Percentiles rank a stretch among this genome's conserved stretches.
Evolutionary conservation across 1,284 basidiomycete genomes (phyloP).

Genomic region (Papiliotrema terrestris): DNA sequence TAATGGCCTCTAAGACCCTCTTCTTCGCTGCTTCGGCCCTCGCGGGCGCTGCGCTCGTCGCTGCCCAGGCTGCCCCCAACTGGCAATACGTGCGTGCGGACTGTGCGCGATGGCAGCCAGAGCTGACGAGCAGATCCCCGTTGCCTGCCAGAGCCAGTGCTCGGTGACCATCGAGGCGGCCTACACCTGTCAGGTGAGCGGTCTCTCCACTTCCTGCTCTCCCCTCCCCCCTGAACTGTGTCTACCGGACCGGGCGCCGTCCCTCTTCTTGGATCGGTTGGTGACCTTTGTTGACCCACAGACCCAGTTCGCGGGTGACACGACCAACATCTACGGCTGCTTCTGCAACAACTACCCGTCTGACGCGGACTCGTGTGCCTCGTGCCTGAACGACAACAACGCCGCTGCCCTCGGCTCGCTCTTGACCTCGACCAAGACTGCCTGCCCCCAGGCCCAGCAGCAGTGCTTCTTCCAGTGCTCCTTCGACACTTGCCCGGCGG

Average conservation of each 20-base stretch:
- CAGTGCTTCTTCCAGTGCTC: conserved; percentile 40
- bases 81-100: conserved; percentile 33
- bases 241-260: too few species aligned
- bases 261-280: too few species aligned
- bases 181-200: conserved; percentile 36
- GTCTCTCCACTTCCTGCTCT: too few species aligned
- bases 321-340: conserved; percentile 40
- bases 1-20: conserved; percentile 30
- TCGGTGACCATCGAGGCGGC: conserved; percentile 33
- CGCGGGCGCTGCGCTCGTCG: conserved; percentile 27
- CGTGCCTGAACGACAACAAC: conserved; percentile 41
- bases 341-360: conserved; percentile 44
- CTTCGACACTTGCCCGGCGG: conserved; percentile 36
- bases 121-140: conserved; percentile 30
- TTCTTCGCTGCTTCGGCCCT: conserved; percentile 28
- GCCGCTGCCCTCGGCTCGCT: conserved; percentile 33
- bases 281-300: conserved; percentile 1
- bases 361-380: conserved; percentile 35
- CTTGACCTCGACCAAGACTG: conserved; percentile 28
- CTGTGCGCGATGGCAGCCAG: not conserved
- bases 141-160: conserved; percentile 36
- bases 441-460: conserved; percentile 27
- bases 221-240: too few species aligned
- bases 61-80: conserved; percentile 41
- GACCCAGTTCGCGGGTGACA: conserved; percentile 19